Evolutionary conservation across 352 stramenopile species (phyloP).

Genomic region (Globisporangium canariense): DNA sequence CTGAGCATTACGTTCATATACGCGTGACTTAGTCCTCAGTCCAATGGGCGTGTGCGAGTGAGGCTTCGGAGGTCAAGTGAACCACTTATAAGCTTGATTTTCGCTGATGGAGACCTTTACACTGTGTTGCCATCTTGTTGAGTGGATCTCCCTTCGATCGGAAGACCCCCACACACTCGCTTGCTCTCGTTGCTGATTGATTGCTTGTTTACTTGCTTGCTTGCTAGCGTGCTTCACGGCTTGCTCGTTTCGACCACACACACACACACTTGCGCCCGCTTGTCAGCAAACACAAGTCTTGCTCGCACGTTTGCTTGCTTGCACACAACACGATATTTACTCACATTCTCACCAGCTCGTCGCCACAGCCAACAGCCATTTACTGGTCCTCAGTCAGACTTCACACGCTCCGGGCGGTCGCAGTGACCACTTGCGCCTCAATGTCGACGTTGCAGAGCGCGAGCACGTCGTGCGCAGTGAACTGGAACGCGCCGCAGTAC

Average conservation of each 20-base stretch:
- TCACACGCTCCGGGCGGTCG: background rate
- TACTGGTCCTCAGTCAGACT: background rate
- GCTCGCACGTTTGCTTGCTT: background rate
- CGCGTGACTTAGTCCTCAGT: too few relatives aligned
- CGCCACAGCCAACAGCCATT: background rate
- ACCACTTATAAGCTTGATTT: too few relatives aligned
- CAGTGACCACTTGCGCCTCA: conserved; percentile 6
- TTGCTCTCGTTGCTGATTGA: background rate
- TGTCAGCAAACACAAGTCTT: background rate
- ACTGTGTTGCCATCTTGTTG: background rate
- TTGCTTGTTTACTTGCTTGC: background rate
- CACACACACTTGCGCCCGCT: background rate
- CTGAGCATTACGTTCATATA: too few relatives aligned
- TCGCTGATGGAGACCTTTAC: too few relatives aligned
- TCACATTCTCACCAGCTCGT: background rate
- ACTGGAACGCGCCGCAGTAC: conserved; percentile 53
- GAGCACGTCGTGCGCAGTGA: conserved; percentile 45
- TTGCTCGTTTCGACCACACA: background rate
- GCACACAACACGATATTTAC: background rate
- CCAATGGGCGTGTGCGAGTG: too few relatives aligned
- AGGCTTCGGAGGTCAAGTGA: too few relatives aligned
- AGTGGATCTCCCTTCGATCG: too few relatives aligned
- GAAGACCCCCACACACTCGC: background rate
- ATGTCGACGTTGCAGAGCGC: conserved; percentile 62
- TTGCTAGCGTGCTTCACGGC: too few relatives aligned